These are phyloP conservation scores for Candida sp. DNA, from an alignment of 1,139 yeast species.

Conservation along the genomic window DNA sequence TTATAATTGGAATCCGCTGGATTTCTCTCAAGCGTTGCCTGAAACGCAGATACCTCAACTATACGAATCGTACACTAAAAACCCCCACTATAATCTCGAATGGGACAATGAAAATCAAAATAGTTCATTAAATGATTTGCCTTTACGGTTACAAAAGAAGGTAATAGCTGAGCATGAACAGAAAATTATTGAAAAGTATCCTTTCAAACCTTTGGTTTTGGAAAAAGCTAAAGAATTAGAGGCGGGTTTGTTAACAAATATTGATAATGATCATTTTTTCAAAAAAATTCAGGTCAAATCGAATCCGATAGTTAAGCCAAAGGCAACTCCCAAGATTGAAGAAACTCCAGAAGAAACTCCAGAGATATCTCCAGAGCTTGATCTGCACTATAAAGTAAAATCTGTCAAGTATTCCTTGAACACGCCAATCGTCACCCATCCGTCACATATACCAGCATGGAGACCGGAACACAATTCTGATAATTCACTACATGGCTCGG, in stretches of 20 bases:
- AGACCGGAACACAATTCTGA: slow-evolving; percentile 42
- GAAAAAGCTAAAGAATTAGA: slow-evolving; percentile 23
- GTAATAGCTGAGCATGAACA: slow-evolving; percentile 38
- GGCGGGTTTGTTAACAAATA: slow-evolving; percentile 12
- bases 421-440: slow-evolving; percentile 68
- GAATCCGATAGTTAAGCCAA: slow-evolving; percentile 4
- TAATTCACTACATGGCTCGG: slow-evolving; percentile 24
- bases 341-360: slow-evolving; percentile 5
- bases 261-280: slow-evolving; percentile 4
- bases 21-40: slow-evolving; percentile 27
- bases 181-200: slow-evolving; percentile 29
- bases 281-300: neutral
- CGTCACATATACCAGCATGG: slow-evolving; percentile 71
- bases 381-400: slow-evolving; percentile 32
- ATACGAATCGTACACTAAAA: slow-evolving; percentile 29
- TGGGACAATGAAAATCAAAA: slow-evolving; percentile 31
- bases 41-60: slow-evolving; percentile 30
- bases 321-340: slow-evolving; percentile 5
- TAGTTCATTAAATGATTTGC: slow-evolving; percentile 17
- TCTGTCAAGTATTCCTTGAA: slow-evolving; percentile 51
- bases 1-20: slow-evolving; percentile 57
- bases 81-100: slow-evolving; percentile 22
- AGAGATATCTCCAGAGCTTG: slow-evolving; percentile 6
- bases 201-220: slow-evolving; percentile 32
- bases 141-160: slow-evolving; percentile 43